A percentile compares a stretch with the other conserved stretches of the same genome.
These are phyloP conservation scores for Penicillium paradoxum DNA, from an alignment of 495 filamentous ascomycete genomes.

Conservation along the genomic window DNA sequence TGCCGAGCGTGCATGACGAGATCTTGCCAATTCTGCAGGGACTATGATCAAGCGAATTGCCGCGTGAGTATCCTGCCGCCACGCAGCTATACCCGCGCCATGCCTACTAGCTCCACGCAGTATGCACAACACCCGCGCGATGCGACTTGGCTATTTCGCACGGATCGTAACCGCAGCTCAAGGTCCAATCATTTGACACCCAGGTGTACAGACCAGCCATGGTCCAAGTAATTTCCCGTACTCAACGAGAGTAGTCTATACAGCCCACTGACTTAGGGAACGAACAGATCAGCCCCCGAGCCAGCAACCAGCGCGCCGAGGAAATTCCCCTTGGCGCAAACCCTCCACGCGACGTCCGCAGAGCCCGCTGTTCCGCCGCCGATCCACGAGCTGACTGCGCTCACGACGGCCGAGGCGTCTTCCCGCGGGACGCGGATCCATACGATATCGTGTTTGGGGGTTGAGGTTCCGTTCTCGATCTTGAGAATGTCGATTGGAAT, in stretches of 20 bases:
- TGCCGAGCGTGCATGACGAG: too few relatives aligned
- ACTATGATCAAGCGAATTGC: background rate
- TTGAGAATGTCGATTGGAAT: conserved; percentile 80
- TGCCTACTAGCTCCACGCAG: background rate
- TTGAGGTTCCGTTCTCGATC: conserved; percentile 29
- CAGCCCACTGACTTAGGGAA: conserved; percentile 13
- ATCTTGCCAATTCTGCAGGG: background rate
- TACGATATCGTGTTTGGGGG: conserved; percentile 29
- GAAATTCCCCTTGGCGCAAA: conserved; percentile 53
- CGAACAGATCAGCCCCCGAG: conserved; percentile 42
- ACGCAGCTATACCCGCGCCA: background rate
- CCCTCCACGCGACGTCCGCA: conserved; percentile 50
- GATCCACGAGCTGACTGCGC: conserved; percentile 60
- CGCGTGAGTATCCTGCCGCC: background rate
- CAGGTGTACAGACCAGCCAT: background rate
- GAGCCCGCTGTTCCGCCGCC: conserved; percentile 35
- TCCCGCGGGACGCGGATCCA: conserved; percentile 74
- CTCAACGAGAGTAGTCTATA: background rate
- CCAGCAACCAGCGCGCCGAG: conserved; percentile 43
- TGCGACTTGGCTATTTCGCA: background rate
- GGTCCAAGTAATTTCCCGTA: background rate
- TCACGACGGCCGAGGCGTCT: conserved; percentile 62
- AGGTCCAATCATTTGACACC: background rate
- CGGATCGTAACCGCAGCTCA: too few relatives aligned
- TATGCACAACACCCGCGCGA: background rate